phyloP scores from a whole-genome alignment of 2,329 filamentous ascomycete genomes.

The Ascochyta koolunga region DNA sequence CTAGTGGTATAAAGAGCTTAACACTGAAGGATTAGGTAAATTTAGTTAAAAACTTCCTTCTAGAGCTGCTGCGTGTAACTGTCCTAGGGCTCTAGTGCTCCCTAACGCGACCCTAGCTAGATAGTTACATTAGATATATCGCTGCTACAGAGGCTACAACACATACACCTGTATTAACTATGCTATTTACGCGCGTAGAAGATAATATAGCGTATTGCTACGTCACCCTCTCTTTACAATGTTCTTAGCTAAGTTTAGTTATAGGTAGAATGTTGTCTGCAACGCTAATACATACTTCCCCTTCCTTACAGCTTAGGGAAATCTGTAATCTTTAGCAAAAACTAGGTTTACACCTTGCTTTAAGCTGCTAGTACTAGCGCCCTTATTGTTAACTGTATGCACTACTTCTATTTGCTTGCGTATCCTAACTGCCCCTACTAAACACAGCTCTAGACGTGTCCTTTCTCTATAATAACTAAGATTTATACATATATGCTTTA shows the following conservation, averaged over 20 bases:
- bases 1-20: conserved; percentile 13
- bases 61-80: conserved; percentile 9
- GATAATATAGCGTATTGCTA: too few relatives aligned
- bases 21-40: conserved; percentile 22
- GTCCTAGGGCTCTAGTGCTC: conserved; percentile 15
- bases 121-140: conserved; percentile 23
- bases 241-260: too few relatives aligned
- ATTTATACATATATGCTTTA: too few relatives aligned
- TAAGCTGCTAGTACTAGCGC: background rate
- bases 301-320: conserved; percentile 23
- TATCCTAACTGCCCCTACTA: too few relatives aligned
- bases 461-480: too few relatives aligned
- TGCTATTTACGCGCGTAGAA: too few relatives aligned
- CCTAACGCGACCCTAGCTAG: conserved; percentile 19
- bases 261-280: conserved; percentile 20
- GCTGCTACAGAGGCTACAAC: conserved; percentile 17
- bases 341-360: conserved; percentile 14
- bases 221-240: too few relatives aligned
- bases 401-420: too few relatives aligned
- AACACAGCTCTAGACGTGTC: too few relatives aligned
- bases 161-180: conserved; percentile 1
- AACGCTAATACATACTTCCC: conserved; percentile 19
- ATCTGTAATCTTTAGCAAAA: conserved; percentile 19
- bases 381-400: too few relatives aligned
- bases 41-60: conserved; percentile 15